Evolutionary conservation across 495 filamentous ascomycete species (phyloP).

Genomic region (Annulohypoxylon nitens): DNA sequence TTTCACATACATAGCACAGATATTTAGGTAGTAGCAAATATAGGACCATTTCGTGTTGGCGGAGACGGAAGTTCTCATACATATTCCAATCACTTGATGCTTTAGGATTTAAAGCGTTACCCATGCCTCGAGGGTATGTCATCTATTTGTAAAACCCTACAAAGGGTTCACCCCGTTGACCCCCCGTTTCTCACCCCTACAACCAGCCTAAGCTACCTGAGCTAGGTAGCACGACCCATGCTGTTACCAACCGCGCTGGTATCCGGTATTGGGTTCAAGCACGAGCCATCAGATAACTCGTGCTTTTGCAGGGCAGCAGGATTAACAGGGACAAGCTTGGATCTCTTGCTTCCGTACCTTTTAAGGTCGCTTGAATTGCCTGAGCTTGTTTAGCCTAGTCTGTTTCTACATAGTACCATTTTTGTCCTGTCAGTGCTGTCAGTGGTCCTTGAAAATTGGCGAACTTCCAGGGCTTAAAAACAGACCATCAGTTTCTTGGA

Average conservation of each 20-base stretch:
- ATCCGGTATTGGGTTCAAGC: constrained; percentile 29
- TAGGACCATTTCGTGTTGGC: background rate
- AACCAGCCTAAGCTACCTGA: background rate
- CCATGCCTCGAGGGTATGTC: background rate
- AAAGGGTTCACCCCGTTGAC: constrained; percentile 3
- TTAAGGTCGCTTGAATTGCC: constrained; percentile 39
- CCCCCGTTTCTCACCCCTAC: constrained; percentile 1
- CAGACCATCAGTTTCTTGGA: constrained; percentile 37
- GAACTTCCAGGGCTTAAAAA: constrained; percentile 18
- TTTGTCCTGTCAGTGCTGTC: background rate
- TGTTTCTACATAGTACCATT: too few relatives aligned
- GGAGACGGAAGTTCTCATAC: constrained; percentile 16
- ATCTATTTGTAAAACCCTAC: constrained; percentile 20
- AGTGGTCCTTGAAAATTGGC: constrained; percentile 19
- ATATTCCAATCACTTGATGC: constrained; percentile 3
- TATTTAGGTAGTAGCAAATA: background rate
- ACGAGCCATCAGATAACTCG: constrained; percentile 33
- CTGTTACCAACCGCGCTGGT: constrained; percentile 31
- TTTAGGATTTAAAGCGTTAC: constrained; percentile 12
- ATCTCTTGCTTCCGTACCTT: constrained; percentile 18
- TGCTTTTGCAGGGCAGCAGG: constrained; percentile 19
- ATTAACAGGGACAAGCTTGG: constrained; percentile 12
- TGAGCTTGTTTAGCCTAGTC: constrained; percentile 12
- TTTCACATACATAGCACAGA: background rate
- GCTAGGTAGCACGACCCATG: constrained; percentile 11